These are phyloP conservation scores for Apophysomyces elegans DNA, from an alignment of 371 early-diverging fungal genomes.

Conservation along the genomic window DNA sequence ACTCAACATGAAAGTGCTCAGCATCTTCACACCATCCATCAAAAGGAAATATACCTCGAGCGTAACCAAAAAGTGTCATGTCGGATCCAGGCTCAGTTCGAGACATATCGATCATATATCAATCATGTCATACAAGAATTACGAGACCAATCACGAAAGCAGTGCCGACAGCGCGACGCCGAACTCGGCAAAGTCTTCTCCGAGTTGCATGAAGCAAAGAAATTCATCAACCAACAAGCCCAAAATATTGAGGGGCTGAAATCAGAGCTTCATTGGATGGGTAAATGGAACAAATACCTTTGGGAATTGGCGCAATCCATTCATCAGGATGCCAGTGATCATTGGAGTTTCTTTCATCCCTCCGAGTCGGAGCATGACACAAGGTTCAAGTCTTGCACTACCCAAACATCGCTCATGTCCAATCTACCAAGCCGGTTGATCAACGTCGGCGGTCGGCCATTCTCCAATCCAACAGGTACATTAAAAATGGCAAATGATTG, in stretches of 20 bases:
- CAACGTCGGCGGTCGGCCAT: not conserved
- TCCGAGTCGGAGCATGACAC: conserved; percentile 4
- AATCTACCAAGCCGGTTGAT: conserved; percentile 5
- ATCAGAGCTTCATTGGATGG: conserved; percentile 43
- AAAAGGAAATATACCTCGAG: conserved; percentile 9
- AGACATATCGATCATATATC: conserved; percentile 21
- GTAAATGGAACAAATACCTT: conserved; percentile 31
- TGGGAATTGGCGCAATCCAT: conserved; percentile 17
- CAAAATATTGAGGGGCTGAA: conserved; percentile 34
- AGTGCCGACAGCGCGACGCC: conserved; percentile 18
- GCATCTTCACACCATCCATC: conserved; percentile 15
- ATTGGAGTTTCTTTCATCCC: conserved; percentile 6
- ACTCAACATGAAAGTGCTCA: conserved; percentile 16
- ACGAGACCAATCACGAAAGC: conserved; percentile 22
- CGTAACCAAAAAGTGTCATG: conserved; percentile 11
- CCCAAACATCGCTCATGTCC: conserved; percentile 3
- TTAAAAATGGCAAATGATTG: not conserved
- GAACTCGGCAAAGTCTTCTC: conserved; percentile 24
- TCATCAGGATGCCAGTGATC: conserved; percentile 17
- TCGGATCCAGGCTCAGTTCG: conserved; percentile 27
- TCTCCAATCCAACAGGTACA: not conserved
- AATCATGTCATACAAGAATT: conserved; percentile 25
- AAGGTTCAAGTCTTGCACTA: conserved; percentile 6
- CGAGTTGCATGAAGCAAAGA: conserved; percentile 43
- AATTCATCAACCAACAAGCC: conserved; percentile 44